Percentiles rank a stretch among this genome's conserved stretches.
Evolutionary conservation across 805 yeast species (phyloP).

Genomic region (Myxozyma nipponensis): DNA sequence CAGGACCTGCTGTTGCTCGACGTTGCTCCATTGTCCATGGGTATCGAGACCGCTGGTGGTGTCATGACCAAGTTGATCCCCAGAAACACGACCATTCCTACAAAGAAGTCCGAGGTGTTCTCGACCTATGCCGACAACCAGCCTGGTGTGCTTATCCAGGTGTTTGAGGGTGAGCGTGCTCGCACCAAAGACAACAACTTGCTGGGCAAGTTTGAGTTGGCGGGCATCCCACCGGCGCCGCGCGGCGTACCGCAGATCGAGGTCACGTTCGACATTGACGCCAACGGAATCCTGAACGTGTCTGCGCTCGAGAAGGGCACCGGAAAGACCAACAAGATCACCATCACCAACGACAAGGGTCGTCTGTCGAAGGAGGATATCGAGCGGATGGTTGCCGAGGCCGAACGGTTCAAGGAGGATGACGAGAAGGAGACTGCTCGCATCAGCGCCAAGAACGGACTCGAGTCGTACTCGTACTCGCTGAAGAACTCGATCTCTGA

Average conservation of each 20-base stretch:
- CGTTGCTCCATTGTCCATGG: slow-evolving; percentile 95
- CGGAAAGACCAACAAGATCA: slow-evolving; percentile 94
- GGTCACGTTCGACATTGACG: slow-evolving; percentile 95
- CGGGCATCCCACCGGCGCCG: slow-evolving; percentile 98
- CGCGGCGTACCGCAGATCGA: slow-evolving; percentile 98
- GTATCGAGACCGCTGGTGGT: slow-evolving; percentile 99
- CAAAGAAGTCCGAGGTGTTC: slow-evolving; percentile 95
- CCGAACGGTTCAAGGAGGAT: slow-evolving; percentile 95
- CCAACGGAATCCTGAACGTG: slow-evolving; percentile 95
- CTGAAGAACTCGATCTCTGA: slow-evolving; percentile 78
- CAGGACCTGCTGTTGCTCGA: slow-evolving; percentile 91
- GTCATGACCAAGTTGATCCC: slow-evolving; percentile 97
- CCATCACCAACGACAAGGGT: slow-evolving; percentile 98
- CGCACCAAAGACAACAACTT: slow-evolving; percentile 93
- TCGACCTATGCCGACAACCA: slow-evolving; percentile 97
- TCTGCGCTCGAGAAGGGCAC: slow-evolving; percentile 98
- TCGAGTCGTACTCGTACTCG: slow-evolving; percentile 93
- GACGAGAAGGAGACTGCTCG: slow-evolving; percentile 93
- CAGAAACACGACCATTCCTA: slow-evolving; percentile 97
- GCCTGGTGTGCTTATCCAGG: slow-evolving; percentile 97
- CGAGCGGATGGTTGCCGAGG: slow-evolving; percentile 96
- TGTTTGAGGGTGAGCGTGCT: slow-evolving; percentile 97
- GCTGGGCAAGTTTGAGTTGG: slow-evolving; percentile 93
- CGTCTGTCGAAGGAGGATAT: slow-evolving; percentile 96
- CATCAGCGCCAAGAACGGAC: slow-evolving; percentile 88